These are phyloP conservation scores for Coriolopsis trogii DNA, from an alignment of 1,284 basidiomycete genomes.

Conservation along the genomic window DNA sequence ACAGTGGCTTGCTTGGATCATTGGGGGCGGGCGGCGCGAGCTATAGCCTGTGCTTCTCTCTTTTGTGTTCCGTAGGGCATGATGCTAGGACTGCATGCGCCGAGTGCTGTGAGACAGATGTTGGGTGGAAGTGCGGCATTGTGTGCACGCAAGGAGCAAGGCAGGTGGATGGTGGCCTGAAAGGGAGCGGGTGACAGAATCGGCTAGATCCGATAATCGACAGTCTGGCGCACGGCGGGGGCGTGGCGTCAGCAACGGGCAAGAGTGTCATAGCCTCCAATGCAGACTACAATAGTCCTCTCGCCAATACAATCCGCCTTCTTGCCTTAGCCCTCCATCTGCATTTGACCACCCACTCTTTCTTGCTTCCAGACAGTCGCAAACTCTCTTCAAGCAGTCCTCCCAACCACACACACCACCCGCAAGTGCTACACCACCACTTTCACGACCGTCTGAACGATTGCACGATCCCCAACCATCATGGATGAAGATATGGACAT, in stretches of 20 bases:
- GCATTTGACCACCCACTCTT: slow-evolving; percentile 2
- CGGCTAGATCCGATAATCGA: slow-evolving; percentile 39
- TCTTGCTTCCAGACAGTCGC: neutral
- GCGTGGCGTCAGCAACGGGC: slow-evolving; percentile 34
- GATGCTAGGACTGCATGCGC: slow-evolving; percentile 4
- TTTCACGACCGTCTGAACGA: slow-evolving; percentile 12
- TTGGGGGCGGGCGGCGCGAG: slow-evolving; percentile 42
- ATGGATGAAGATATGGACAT: slow-evolving; percentile 84
- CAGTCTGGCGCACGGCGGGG: slow-evolving; percentile 27
- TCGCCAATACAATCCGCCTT: slow-evolving; percentile 22
- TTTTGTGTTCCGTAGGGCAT: slow-evolving; percentile 12
- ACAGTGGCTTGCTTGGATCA: slow-evolving; percentile 62
- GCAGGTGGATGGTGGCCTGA: slow-evolving; percentile 5
- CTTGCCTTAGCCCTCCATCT: slow-evolving; percentile 26
- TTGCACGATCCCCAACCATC: slow-evolving; percentile 26
- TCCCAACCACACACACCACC: neutral
- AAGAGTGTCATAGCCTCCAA: slow-evolving; percentile 27
- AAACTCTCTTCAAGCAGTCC: neutral
- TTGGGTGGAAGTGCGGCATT: no score
- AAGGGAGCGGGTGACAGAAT: slow-evolving; percentile 4
- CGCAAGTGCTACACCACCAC: neutral
- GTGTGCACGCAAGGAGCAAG: no score
- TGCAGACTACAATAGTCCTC: slow-evolving; percentile 26
- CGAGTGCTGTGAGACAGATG: slow-evolving; percentile 8
- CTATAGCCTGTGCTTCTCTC: slow-evolving; percentile 24